Conservation (phyloP, 1,139 yeast species). For the Yarrowia galli region DNA sequence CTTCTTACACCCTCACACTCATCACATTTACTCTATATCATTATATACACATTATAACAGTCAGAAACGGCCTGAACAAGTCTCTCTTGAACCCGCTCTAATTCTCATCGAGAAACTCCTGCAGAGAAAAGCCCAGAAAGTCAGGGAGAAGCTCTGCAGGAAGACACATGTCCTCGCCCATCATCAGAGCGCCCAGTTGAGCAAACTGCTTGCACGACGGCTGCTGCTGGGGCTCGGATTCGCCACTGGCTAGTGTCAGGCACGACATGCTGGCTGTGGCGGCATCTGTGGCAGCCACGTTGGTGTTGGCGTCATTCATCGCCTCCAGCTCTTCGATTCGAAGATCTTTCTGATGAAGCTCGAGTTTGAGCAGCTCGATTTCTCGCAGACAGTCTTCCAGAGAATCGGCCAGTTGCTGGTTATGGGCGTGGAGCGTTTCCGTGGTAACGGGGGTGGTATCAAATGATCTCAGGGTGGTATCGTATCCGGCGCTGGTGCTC, state of each 20-base stretch:
- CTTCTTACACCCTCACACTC: too few relatives aligned
- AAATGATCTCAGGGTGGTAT: slow-evolving; percentile 13
- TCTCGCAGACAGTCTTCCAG: slow-evolving; percentile 19
- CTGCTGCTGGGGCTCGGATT: neutral
- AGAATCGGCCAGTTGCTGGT: slow-evolving; percentile 18
- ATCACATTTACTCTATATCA: too few relatives aligned
- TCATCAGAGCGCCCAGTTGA: neutral
- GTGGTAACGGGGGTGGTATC: slow-evolving; percentile 12
- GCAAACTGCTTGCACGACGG: slow-evolving; percentile 1
- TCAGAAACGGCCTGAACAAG: too few relatives aligned
- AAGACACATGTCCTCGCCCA: neutral
- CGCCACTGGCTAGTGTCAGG: neutral
- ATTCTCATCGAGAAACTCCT: slow-evolving; percentile 19
- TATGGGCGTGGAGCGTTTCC: slow-evolving; percentile 1
- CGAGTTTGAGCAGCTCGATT: slow-evolving; percentile 31
- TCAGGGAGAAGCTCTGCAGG: slow-evolving; percentile 5
- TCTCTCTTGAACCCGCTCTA: neutral
- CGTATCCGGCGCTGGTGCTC: slow-evolving; percentile 13
- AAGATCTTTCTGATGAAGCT: neutral
- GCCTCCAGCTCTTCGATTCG: slow-evolving; percentile 27
- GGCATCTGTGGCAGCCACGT: neutral
- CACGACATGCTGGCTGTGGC: slow-evolving; percentile 22
- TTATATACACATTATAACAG: too few relatives aligned
- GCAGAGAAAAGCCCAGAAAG: slow-evolving; percentile 21
- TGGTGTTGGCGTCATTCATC: neutral